A percentile compares a stretch with the other conserved stretches of the same genome.
Evolutionary conservation across 2,329 filamentous ascomycete genomes (phyloP).

Genomic region (Talaromyces amestolkiae): DNA sequence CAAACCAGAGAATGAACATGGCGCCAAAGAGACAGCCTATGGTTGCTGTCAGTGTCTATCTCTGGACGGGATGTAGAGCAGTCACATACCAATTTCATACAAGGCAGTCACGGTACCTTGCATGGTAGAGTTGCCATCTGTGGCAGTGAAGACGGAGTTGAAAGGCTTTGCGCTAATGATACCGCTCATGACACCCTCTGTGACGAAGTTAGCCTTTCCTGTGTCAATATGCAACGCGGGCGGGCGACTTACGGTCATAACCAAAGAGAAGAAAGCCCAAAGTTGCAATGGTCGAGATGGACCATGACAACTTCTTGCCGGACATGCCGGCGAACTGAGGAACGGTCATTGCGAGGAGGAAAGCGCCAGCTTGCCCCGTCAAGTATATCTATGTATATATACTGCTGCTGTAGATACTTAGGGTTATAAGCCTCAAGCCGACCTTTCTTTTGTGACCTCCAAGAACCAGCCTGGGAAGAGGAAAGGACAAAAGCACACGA

Average conservation of each 20-base stretch:
- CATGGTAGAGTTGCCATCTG: constrained; percentile 42
- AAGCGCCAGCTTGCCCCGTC: background rate
- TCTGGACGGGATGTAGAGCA: background rate
- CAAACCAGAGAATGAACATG: constrained; percentile 37
- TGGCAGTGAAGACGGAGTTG: constrained; percentile 49
- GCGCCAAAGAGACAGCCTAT: constrained; percentile 38
- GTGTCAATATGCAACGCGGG: constrained; percentile 29
- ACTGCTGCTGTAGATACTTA: background rate
- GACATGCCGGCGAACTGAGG: constrained; percentile 11
- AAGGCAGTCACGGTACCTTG: constrained; percentile 51
- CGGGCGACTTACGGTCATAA: constrained; percentile 47
- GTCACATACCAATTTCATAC: constrained; percentile 44
- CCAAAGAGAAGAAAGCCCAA: constrained; percentile 58
- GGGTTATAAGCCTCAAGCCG: background rate
- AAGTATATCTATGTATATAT: background rate
- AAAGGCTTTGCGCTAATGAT: constrained; percentile 54
- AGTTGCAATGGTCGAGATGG: constrained; percentile 42
- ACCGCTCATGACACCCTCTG: constrained; percentile 50
- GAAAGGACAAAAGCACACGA: background rate
- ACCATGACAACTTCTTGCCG: constrained; percentile 16
- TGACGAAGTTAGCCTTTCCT: background rate
- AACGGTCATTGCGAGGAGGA: background rate
- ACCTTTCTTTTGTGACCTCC: background rate
- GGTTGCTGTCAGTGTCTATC: background rate
- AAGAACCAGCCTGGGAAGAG: constrained; percentile 10